Base-by-base conservation (phyloP, 768 basidiomycete genomes). In the Naganishia antarctica region DNA sequence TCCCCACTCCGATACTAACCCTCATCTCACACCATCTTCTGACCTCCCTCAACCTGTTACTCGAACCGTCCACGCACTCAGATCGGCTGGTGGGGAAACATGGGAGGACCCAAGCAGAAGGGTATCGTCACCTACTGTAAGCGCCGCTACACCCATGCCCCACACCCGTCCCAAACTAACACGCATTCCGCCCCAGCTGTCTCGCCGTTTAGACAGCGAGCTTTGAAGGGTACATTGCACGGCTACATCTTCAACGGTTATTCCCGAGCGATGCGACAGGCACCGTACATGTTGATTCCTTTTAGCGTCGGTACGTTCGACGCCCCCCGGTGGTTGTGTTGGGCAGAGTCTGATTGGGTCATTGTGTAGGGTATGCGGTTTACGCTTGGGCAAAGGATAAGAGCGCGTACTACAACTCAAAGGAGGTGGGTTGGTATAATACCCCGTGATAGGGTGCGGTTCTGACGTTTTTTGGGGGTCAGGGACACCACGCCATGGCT, bases 21-120 rank as follows among this genome's bases (percentile, higher is more conserved):
- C n/a, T n/a, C n/a, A n/a, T n/a, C n/a, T n/a, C 47, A 48, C 25
- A n/a, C 6, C 47, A 7, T 4, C 31, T 31, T 34, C 18, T n/a
- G 9, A 6, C 15, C 9, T 9, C n/a, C 8, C 45, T 18, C 23
- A 7, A 25, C 45, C 15, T 46, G 6, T 18, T 34, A n/a, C 18
- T 18, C 21, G 2, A 6, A 34, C 31, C 15, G 31, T 51, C 18
- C 3, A 7, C 26, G 26, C 21, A 29, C 32, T 18, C 74, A 93
- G 90, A 87, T 82, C 78, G 81, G 86, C 58, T 96, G 91, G 91
- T 96, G 91, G 91, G 91, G 91, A 80, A 86, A 88, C 79, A 80
- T 82, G 69, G 83, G 83, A 66, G 80, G 82, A 46, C 81, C 81
- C 70, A 86, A 84, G 75, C 86, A 87, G 73, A 90, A 83, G 79